Evolutionary conservation across 805 yeast species (phyloP), one percentile per base, ranked within the genome.

Genomic region (Yarrowia phangngaensis): DNA sequence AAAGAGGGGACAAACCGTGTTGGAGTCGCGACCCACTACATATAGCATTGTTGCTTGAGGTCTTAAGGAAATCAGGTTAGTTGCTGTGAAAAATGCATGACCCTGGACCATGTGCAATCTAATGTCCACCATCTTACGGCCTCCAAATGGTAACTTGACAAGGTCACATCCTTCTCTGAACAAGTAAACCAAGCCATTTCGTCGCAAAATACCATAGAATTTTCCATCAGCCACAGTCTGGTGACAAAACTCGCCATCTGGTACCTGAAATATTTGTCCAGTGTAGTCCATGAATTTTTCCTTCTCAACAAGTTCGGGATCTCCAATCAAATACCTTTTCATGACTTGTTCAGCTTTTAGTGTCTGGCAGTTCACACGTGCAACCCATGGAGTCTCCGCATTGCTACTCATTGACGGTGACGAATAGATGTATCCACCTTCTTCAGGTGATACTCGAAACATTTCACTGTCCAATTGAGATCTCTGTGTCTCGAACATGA

Each of bases 401-500:
- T 19, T 17, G 14, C 45, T 38, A 24, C 32, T 38, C 45, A 38
- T 38, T 2, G 45, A 38, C 11, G 45, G 45, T 8, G 45, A 38
- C 45, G 27, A 26, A 32, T 38, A 38, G 8, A 38, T 38, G 17
- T 19, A 17, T 3, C 45, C 45, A 4, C 16, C 23, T 3, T 24
- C 32, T 13, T 26, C 32, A 6, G 32, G 45, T 3, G 45, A 38
- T 8, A 38, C 45, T 4, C 45, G 16, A 15, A 38, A 38, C 45
- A 38, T 38, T 3, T 16, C 8, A 11, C 19, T 27, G n/a, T 38
- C 32, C 24, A 38, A 27, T 13, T 38, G 45, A 13, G 45, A 26
- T 13, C 45, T 19, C 22, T 38, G 45, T 5, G 45, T 38, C 23
- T 38, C 45, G 14, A 38, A 38, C 45, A 38, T 38, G 45, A 38